Evolutionary conservation across 305 asterid genomes (phyloP).

Genomic region (Solanum hybrid): DNA sequence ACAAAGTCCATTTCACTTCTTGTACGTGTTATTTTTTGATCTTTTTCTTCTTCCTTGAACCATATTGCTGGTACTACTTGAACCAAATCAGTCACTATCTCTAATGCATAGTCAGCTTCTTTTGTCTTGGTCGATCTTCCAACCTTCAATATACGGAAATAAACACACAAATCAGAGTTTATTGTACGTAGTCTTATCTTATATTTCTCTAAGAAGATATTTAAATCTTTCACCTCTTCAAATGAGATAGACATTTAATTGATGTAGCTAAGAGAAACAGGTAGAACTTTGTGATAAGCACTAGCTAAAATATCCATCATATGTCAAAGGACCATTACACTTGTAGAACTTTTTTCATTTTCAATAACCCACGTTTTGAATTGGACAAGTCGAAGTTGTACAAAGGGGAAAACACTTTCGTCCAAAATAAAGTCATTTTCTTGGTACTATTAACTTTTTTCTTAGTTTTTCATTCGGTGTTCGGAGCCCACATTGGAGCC

Average conservation of each 20-base stretch:
- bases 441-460: neutral
- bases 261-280: neutral
- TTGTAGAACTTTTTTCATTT: neutral
- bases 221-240: neutral
- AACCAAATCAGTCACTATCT: slow-evolving; percentile 31
- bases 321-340: neutral
- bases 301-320: neutral
- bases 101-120: slow-evolving; percentile 72
- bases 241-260: neutral
- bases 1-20: slow-evolving; percentile 47
- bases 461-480: rapidly evolving
- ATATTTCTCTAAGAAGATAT: neutral
- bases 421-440: neutral
- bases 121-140: slow-evolving; percentile 50
- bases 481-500: rapidly evolving
- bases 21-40: slow-evolving; percentile 11
- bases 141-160: slow-evolving; percentile 30
- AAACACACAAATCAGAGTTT: neutral
- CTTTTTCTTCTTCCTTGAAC: slow-evolving; percentile 23
- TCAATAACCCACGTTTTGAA: neutral
- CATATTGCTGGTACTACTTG: slow-evolving; percentile 69
- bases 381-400: neutral
- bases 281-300: neutral
- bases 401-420: neutral
- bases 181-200: neutral